These are phyloP conservation scores for Acidiella bohemica DNA, from an alignment of 495 filamentous ascomycete species.

Conservation along the genomic window DNA sequence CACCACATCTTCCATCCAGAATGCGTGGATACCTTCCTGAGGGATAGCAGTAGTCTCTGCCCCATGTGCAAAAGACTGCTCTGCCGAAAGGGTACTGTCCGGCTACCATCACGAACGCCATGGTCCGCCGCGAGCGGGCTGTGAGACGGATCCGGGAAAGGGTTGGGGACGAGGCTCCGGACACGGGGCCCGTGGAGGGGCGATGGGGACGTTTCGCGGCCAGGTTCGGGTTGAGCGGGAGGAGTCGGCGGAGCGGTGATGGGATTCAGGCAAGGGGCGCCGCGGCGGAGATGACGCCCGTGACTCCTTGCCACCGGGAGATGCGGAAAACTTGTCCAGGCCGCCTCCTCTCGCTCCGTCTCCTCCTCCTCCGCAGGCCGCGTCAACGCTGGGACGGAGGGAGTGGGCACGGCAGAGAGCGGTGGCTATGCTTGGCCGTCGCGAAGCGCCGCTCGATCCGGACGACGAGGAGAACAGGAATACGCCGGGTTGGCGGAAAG, in stretches of 20 bases:
- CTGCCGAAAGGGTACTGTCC: conserved; percentile 54
- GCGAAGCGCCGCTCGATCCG: conserved; percentile 2
- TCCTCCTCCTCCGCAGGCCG: conserved; percentile 1
- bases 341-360: neutral
- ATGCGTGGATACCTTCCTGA: conserved; percentile 73
- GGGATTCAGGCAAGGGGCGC: no score
- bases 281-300: no score
- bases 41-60: conserved; percentile 60
- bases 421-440: conserved; percentile 21
- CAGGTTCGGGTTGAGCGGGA: no score
- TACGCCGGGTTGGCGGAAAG: conserved; percentile 18
- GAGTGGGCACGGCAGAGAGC: conserved; percentile 29
- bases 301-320: no score
- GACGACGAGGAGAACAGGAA: conserved; percentile 9
- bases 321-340: no score
- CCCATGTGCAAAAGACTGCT: conserved; percentile 75
- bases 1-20: conserved; percentile 82
- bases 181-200: neutral
- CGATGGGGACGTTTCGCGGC: no score
- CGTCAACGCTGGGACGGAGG: conserved; percentile 15
- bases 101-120: conserved; percentile 58
- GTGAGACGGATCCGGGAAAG: conserved; percentile 20
- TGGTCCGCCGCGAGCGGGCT: conserved; percentile 59
- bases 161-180: neutral
- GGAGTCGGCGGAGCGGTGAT: no score